Evolutionary conservation across 371 early-diverging fungal species (phyloP).

Genomic region (Mortierella sp.): DNA sequence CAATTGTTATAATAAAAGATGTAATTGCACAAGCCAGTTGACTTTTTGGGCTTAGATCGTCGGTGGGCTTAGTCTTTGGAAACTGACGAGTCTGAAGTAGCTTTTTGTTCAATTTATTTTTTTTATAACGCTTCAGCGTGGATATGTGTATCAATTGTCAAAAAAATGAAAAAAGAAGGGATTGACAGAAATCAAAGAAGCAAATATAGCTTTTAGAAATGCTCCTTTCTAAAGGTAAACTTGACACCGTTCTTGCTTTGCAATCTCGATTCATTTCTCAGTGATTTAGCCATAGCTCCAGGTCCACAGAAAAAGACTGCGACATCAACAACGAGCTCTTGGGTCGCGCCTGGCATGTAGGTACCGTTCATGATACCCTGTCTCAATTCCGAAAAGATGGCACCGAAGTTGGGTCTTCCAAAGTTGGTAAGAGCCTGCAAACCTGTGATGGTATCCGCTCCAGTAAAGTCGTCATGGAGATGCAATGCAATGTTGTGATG

Average conservation of each 20-base stretch:
- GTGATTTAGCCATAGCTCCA: constrained; percentile 56
- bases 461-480: constrained; percentile 60
- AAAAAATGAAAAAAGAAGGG: too few relatives aligned
- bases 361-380: constrained; percentile 56
- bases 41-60: too few relatives aligned
- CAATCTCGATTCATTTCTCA: constrained; percentile 54
- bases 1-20: too few relatives aligned
- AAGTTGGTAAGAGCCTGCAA: constrained; percentile 67
- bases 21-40: too few relatives aligned
- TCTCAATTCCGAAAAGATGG: constrained; percentile 63
- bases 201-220: constrained; percentile 56
- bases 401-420: constrained; percentile 70
- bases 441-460: constrained; percentile 69
- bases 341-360: constrained; percentile 46
- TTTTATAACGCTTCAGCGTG: too few relatives aligned
- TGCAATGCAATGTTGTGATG: constrained; percentile 68
- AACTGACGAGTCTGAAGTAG: too few relatives aligned
- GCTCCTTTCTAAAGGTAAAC: constrained; percentile 68
- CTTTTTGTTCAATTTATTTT: too few relatives aligned
- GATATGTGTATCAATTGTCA: too few relatives aligned
- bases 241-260: constrained; percentile 57
- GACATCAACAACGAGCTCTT: constrained; percentile 54
- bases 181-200: too few relatives aligned
- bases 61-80: too few relatives aligned
- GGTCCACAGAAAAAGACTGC: constrained; percentile 83